Base-by-base conservation (phyloP, 108 stramenopile species). In the Seminavis robusta region DNA sequence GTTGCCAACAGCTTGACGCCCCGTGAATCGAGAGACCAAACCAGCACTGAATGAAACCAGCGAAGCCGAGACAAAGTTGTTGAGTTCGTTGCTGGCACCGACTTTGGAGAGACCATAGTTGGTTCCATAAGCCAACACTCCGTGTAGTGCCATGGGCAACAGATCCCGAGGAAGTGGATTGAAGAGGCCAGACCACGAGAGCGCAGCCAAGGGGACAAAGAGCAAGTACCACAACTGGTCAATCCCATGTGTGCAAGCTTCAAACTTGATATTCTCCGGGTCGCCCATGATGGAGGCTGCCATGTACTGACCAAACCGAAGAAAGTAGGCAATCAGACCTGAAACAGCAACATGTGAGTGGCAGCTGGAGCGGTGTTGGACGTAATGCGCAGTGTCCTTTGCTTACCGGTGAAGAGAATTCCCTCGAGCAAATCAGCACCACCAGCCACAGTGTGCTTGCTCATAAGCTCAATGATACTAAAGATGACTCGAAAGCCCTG, bases 361-460 rank as follows among this genome's bases (percentile, higher is more conserved):
- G n/a, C n/a, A n/a, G n/a, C n/a, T n/a, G n/a, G n/a, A n/a, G n/a
- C n/a, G n/a, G n/a, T n/a, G n/a, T n/a, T n/a, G n/a, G n/a, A n/a
- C n/a, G n/a, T n/a, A n/a, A n/a, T n/a, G n/a, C n/a, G n/a, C n/a
- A n/a, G n/a, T n/a, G n/a, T n/a, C n/a, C n/a, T n/a, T n/a, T n/a
- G n/a, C n/a, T n/a, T n/a, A n/a, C 68, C 68, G 11, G 68, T 69
- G 34, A 69, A 69, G 13, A 69, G 31, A n/a, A 69, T 46, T 1
- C 43, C 60, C 58, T 69, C 68, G 53, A 69, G 20, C 17, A 69
- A 62, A 42, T 62, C 46, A 7, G 68, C 60, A 21, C 61, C 61
- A 16, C 68, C 68, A 1, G 53, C 11, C 16, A 69, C 39, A 21
- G 61, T 62, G 24, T 69, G 52, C 46, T 49, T 61, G 15, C 37